Conservation (phyloP, 139 green algal genomes). For the Volvox africanus region DNA sequence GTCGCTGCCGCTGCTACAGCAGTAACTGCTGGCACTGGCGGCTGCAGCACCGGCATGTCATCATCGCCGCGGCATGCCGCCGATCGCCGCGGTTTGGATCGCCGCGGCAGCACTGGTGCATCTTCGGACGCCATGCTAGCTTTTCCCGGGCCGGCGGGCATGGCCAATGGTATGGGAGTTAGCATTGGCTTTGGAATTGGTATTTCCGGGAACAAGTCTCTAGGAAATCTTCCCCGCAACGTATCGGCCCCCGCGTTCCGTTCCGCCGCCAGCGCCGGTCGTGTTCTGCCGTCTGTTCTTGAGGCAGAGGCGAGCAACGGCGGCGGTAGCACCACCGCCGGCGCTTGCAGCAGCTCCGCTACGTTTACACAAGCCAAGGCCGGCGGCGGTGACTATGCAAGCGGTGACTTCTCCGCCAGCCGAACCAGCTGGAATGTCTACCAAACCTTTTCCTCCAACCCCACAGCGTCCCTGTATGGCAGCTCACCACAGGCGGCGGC, state of each 20-base stretch:
- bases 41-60: neutral
- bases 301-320: neutral
- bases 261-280: too few species aligned
- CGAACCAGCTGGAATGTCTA: neutral
- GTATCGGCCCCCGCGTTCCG: constrained; percentile 14
- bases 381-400: neutral
- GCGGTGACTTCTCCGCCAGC: too few species aligned
- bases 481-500: neutral
- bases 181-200: too few species aligned
- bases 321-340: neutral
- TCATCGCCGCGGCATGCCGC: neutral
- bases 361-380: too few species aligned
- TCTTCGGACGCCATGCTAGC: neutral
- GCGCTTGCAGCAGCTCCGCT: neutral
- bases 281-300: constrained; percentile 13
- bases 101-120: too few species aligned
- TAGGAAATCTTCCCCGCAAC: constrained; percentile 15
- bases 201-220: neutral
- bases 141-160: neutral
- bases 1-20: neutral
- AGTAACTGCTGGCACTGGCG: neutral
- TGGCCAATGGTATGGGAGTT: too few species aligned
- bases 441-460: neutral
- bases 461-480: neutral
- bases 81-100: too few species aligned